Percentiles rank a stretch among this genome's conserved stretches.
These are phyloP conservation scores for Lachancea sp. DNA, from an alignment of 805 yeast species.

Conservation along the genomic window DNA sequence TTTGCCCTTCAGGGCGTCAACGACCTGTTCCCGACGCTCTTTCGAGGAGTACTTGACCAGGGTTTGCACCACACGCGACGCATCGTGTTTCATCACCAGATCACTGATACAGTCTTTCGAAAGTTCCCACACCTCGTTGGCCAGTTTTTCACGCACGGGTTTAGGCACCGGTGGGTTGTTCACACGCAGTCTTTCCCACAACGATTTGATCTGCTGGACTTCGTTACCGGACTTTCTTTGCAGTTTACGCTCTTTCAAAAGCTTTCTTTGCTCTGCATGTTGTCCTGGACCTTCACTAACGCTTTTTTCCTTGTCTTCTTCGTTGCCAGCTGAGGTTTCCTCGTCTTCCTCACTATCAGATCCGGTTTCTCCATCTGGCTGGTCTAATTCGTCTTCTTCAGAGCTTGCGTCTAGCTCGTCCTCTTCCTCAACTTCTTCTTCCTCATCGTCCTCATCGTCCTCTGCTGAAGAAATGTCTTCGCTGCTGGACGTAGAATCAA, in stretches of 20 bases:
- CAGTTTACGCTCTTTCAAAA: conserved; percentile 75
- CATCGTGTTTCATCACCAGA: conserved; percentile 89
- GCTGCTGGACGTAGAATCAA: conserved; percentile 31
- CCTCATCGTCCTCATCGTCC: conserved; percentile 1
- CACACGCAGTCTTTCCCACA: conserved; percentile 90
- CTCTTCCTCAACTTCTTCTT: conserved; percentile 7
- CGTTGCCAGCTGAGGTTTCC: conserved; percentile 22
- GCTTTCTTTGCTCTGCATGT: conserved; percentile 76
- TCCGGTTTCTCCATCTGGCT: conserved; percentile 19
- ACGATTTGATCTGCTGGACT: conserved; percentile 73
- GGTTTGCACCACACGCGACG: conserved; percentile 93
- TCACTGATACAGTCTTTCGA: conserved; percentile 73
- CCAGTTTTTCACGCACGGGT: conserved; percentile 65
- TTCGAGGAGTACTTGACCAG: conserved; percentile 78
- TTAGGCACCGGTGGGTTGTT: conserved; percentile 77
- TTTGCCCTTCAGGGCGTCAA: conserved; percentile 62
- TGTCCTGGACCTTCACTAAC: conserved; percentile 53
- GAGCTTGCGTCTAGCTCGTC: neutral
- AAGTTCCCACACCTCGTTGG: conserved; percentile 79
- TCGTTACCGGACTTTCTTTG: conserved; percentile 82
- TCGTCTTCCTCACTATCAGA: conserved; percentile 23
- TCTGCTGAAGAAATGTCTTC: conserved; percentile 8
- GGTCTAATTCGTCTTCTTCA: conserved; percentile 10
- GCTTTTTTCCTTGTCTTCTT: conserved; percentile 21
- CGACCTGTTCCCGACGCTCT: conserved; percentile 68